Conservation (phyloP, 2,329 filamentous ascomycete species). For the Arthrobotrys sinensis region DNA sequence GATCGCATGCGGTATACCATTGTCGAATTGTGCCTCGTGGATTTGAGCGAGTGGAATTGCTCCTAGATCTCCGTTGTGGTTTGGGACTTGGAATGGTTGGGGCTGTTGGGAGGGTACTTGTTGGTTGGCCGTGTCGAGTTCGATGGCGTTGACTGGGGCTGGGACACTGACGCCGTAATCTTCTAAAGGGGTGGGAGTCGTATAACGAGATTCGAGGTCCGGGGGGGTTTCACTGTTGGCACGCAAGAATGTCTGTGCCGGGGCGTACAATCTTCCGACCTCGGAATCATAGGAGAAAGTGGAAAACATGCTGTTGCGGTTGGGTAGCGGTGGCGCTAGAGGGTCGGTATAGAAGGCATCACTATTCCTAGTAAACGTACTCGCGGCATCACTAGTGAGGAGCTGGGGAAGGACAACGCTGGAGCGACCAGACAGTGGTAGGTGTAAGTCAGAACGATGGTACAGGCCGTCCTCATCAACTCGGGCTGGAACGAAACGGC, state of each 20-base stretch:
- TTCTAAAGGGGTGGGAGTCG: constrained; percentile 24
- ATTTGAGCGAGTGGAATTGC: constrained; percentile 39
- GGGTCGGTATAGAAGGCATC: constrained; percentile 24
- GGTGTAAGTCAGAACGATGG: constrained; percentile 48
- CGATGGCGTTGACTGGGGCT: constrained; percentile 2
- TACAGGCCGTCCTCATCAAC: constrained; percentile 50
- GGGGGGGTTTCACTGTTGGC: constrained; percentile 17
- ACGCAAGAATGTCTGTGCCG: constrained; percentile 45
- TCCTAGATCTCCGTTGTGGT: constrained; percentile 40
- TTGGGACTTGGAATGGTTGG: constrained; percentile 2
- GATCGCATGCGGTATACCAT: constrained; percentile 41
- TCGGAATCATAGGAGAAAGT: constrained; percentile 50
- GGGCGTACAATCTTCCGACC: constrained; percentile 53
- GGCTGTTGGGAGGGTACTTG: not conserved
- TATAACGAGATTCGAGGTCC: constrained; percentile 32
- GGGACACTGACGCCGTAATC: constrained; percentile 22
- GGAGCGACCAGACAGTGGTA: constrained; percentile 55
- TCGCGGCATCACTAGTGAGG: constrained; percentile 36
- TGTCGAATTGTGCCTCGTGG: constrained; percentile 32
- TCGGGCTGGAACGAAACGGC: constrained; percentile 53
- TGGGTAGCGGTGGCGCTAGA: constrained; percentile 34
- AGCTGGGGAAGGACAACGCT: constrained; percentile 52
- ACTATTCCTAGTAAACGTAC: constrained; percentile 41
- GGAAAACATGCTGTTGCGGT: constrained; percentile 42
- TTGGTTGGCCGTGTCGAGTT: not conserved